phyloP scores from a whole-genome alignment of 2,329 filamentous ascomycete species.

The Neopestalotiopsis clavispora region DNA sequence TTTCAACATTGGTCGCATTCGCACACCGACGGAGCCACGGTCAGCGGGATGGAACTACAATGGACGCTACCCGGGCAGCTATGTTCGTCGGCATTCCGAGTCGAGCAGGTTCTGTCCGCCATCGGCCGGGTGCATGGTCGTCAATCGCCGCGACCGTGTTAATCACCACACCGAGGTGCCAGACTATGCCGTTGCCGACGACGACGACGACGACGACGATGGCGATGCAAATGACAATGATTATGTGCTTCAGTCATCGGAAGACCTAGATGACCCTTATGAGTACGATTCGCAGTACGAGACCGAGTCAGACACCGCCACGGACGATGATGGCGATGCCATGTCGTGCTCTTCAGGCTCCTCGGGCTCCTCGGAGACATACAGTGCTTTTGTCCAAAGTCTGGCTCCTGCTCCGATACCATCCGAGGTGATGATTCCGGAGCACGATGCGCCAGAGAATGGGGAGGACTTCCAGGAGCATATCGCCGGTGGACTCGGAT shows the following conservation, averaged over 20 bases:
- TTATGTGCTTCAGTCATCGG: not conserved
- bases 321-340: slow-evolving; percentile 1
- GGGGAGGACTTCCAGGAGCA: not conserved
- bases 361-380: not conserved
- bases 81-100: not conserved
- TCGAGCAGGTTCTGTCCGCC: not conserved
- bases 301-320: not conserved
- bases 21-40: not conserved
- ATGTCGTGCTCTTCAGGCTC: not conserved
- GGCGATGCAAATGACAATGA: not conserved
- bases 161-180: not conserved
- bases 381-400: not conserved
- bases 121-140: not conserved
- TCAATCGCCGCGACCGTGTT: too few species aligned
- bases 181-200: not conserved
- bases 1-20: slow-evolving; percentile 14
- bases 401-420: not conserved
- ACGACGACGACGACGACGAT: not conserved
- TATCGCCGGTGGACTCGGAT: slow-evolving; percentile 3
- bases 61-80: not conserved
- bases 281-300: not conserved
- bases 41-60: not conserved
- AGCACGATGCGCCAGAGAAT: slow-evolving; percentile 1
- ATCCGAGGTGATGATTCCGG: not conserved
- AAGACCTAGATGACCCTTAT: not conserved